A percentile compares a stretch with the other conserved stretches of the same genome.
These are phyloP conservation scores for Naematelia encephala DNA, from an alignment of 768 basidiomycete genomes.

Conservation along the genomic window DNA sequence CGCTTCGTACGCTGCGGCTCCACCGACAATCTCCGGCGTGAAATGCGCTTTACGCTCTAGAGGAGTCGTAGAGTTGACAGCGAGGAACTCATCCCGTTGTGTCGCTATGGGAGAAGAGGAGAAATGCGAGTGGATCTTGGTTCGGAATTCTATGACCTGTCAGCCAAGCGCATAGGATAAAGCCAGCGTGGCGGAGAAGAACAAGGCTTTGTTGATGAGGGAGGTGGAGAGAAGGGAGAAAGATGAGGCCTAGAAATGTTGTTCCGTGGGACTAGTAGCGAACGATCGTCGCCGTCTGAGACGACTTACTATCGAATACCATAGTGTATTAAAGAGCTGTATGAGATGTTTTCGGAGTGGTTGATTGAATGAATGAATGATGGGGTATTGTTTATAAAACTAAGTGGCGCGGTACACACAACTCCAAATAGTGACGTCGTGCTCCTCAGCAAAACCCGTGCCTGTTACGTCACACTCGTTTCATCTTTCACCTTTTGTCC, in stretches of 20 bases:
- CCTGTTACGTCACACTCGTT: background rate
- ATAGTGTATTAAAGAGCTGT: background rate
- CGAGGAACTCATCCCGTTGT: slow-evolving; percentile 39
- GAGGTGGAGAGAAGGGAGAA: background rate
- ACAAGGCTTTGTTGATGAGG: too few species aligned
- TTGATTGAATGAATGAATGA: too few species aligned
- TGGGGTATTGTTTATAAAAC: too few species aligned
- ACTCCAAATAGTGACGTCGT: background rate
- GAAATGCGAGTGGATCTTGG: slow-evolving; percentile 20
- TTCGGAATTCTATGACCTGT: slow-evolving; percentile 22
- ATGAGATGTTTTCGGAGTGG: too few species aligned
- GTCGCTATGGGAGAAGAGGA: slow-evolving; percentile 27
- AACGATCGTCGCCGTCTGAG: background rate
- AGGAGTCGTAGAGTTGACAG: slow-evolving; percentile 26
- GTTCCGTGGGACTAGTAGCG: background rate
- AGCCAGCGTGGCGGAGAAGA: too few species aligned
- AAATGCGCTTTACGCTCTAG: slow-evolving; percentile 42
- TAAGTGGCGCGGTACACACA: too few species aligned
- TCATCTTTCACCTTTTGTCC: background rate
- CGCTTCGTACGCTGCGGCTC: slow-evolving; percentile 40
- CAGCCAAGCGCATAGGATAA: background rate
- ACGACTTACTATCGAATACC: background rate
- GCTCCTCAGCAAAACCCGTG: background rate
- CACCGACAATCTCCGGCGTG: slow-evolving; percentile 38
- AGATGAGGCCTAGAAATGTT: background rate